Evolutionary conservation across 768 basidiomycete genomes (phyloP).

Genomic region (Coprinopsis cinerea): DNA sequence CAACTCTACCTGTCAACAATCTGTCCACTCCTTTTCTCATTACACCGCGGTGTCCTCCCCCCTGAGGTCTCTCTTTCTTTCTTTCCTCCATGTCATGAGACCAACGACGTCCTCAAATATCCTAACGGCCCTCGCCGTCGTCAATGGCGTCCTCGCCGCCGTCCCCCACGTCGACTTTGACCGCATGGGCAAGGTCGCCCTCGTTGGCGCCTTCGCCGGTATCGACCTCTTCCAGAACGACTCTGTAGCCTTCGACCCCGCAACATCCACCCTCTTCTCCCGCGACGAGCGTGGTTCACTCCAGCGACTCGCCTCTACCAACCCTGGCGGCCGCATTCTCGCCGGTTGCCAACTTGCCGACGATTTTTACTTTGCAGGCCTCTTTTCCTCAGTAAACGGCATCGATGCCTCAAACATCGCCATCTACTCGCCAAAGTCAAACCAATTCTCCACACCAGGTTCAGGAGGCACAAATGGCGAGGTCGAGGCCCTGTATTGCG

Average conservation of each 20-base stretch:
- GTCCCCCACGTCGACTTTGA: conserved; percentile 40
- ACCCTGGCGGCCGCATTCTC: conserved; percentile 69
- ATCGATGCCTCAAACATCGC: conserved; percentile 65
- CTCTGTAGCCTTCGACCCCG: conserved; percentile 56
- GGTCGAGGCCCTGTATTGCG: conserved; percentile 75
- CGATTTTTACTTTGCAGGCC: conserved; percentile 76
- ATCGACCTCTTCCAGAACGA: conserved; percentile 69
- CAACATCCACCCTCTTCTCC: conserved; percentile 65
- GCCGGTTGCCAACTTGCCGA: conserved; percentile 68
- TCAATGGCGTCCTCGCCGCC: conserved; percentile 27
- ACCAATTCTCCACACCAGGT: conserved; percentile 56
- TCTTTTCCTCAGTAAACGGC: conserved; percentile 67
- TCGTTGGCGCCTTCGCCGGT: conserved; percentile 86
- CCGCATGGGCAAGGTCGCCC: conserved; percentile 87
- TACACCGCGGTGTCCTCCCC: conserved; percentile 1
- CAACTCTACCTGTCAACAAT: background rate
- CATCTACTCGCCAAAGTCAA: conserved; percentile 59
- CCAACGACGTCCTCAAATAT: conserved; percentile 17
- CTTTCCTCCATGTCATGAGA: conserved; percentile 19
- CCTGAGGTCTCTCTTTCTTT: conserved; percentile 8
- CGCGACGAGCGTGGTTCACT: conserved; percentile 63
- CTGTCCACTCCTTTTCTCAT: background rate
- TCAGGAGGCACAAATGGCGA: conserved; percentile 67
- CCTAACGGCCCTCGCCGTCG: conserved; percentile 18
- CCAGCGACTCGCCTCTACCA: conserved; percentile 67